Conservation (phyloP, 176 grass and related monocot genomes). For the Saccharum officinarum region DNA sequence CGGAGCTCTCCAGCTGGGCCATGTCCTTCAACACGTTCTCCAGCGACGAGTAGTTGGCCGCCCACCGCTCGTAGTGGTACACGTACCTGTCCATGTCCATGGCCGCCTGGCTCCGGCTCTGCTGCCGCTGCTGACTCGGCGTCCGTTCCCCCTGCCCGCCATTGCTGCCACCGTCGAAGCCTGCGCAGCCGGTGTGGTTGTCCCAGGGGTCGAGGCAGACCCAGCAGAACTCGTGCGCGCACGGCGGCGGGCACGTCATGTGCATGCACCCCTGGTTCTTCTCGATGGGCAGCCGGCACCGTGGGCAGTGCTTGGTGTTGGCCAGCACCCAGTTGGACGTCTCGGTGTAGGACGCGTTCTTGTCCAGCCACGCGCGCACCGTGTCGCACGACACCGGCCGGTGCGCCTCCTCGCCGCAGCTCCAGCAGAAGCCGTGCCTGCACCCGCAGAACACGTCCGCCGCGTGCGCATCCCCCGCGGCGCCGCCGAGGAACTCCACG, state of each 20-base stretch:
- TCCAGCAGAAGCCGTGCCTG: constrained; percentile 26
- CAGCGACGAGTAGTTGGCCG: constrained; percentile 3
- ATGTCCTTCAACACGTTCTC: not conserved
- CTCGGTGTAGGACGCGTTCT: constrained; percentile 18
- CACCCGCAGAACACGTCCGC: constrained; percentile 15
- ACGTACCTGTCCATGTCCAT: constrained; percentile 25
- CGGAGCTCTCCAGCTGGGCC: not conserved
- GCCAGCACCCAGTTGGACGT: constrained; percentile 33
- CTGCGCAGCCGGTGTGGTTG: not conserved
- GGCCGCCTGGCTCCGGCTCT: not conserved
- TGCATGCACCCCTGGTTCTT: constrained; percentile 41
- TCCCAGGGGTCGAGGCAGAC: constrained; percentile 33
- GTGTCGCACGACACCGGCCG: constrained; percentile 35
- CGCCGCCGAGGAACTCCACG: not conserved
- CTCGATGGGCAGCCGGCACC: constrained; percentile 30
- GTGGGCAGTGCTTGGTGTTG: constrained; percentile 33
- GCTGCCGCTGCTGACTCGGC: not conserved
- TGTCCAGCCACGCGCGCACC: constrained; percentile 32
- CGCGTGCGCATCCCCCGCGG: not conserved
- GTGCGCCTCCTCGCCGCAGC: constrained; percentile 43
- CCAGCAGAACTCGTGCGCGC: constrained; percentile 38
- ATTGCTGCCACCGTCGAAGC: not conserved
- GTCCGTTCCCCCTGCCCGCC: not conserved
- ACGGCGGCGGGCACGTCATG: constrained; percentile 30
- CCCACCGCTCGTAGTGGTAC: constrained; percentile 46